Base-by-base conservation (phyloP, 768 basidiomycete genomes). In the Butyriboletus loyo region DNA sequence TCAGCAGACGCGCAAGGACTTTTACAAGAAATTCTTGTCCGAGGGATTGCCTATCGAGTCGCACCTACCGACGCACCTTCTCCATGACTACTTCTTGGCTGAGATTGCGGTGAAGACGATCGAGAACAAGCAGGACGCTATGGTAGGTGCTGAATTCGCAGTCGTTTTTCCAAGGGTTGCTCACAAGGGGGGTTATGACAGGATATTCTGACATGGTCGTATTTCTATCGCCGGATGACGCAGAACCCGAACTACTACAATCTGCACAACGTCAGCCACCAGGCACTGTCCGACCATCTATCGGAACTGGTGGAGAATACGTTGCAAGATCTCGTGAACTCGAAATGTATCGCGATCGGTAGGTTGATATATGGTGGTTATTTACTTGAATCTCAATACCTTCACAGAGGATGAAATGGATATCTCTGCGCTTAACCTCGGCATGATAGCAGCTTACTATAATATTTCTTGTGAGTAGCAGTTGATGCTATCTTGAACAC, bases 31-130 rank as follows among this genome's bases (percentile, higher is more conserved):
- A 71, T 98, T 98, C 82, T 70, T 99, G 46, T 86, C 87, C 1
- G 95, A 98, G 67, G 97, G 96, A n/a, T 73, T 99, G 25, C 97
- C 96, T 7, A 97, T 98, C 58, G 97, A 99, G 68, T 95, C 92
- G 0, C 93, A 96, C 67, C 73, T 98, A 4, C 86, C 95, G 1
- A 92, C 91, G 0, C 87, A 93, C 66, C 74, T 89, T 52, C 74
- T 99, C 1, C 96, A 98, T 62, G 97, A 98, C 66, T 97, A 97
- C 70, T 98, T 98, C 83, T 80, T 98, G 46, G 93, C 96, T 0
- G 97, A 98, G 71, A 97, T 98, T 57, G 95, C 95, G 9, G 94
- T 98, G 37, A 96, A 94, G 74, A 98, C 95, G 13, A 98, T 98
- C 52, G 94, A 98, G 73, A 98, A 98, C 72, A 99, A 99, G 76